Conservation (phyloP, 73 alveolate genomes). For the Stentor roeselii region DNA sequence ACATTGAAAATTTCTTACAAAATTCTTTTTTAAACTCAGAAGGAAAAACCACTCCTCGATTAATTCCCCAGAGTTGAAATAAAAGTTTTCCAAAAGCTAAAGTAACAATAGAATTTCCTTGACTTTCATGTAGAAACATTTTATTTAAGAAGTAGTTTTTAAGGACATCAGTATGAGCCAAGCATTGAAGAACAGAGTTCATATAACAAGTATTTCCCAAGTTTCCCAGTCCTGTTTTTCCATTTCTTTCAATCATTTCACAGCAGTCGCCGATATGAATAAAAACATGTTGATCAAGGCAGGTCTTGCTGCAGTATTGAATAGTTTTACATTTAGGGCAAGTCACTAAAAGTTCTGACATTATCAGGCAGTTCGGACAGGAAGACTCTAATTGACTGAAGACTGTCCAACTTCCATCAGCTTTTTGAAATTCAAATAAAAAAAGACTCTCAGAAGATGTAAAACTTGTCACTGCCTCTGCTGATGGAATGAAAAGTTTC, state of each 20-base stretch:
- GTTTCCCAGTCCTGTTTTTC: conserved; percentile 87
- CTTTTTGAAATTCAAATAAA: conserved; percentile 34
- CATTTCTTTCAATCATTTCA: conserved; percentile 46
- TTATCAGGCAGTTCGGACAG: conserved; percentile 60
- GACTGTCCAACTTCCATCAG: conserved; percentile 50
- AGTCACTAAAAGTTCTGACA: conserved; percentile 27
- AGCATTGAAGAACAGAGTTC: conserved; percentile 91
- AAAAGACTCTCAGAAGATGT: neutral
- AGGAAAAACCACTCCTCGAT: neutral
- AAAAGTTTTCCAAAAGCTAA: neutral
- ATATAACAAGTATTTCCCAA: conserved; percentile 97
- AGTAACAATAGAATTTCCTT: conserved; percentile 34
- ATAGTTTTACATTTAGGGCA: conserved; percentile 65
- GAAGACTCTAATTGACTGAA: conserved; percentile 41
- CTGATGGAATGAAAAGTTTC: neutral
- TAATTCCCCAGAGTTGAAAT: conserved; percentile 24
- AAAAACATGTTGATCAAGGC: conserved; percentile 55
- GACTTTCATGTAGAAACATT: conserved; percentile 65
- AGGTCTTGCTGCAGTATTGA: conserved; percentile 59
- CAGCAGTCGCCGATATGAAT: conserved; percentile 60
- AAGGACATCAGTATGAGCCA: conserved; percentile 77
- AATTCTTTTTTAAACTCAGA: conserved; percentile 46
- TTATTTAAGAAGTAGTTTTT: conserved; percentile 78
- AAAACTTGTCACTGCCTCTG: neutral
- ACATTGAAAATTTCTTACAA: conserved; percentile 49